Percentiles rank a stretch among this genome's conserved stretches.
These are phyloP conservation scores for Byssochlamys sp. DNA, from an alignment of 2,329 filamentous ascomycete species.

Conservation along the genomic window DNA sequence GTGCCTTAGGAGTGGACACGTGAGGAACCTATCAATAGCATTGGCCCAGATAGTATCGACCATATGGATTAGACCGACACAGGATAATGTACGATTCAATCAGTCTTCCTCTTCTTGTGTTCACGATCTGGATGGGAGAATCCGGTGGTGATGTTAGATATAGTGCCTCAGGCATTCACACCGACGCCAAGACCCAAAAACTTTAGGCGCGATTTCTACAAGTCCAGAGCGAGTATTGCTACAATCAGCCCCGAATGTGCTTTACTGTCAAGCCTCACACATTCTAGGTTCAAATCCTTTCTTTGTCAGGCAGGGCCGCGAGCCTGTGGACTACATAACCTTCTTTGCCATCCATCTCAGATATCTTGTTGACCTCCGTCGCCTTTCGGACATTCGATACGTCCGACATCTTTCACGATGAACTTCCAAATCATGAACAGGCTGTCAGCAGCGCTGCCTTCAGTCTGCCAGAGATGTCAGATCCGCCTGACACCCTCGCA, in stretches of 20 bases:
- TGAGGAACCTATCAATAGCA: too few species aligned
- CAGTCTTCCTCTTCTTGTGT: too few species aligned
- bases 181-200: constrained; percentile 7
- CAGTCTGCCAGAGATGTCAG: constrained; percentile 20
- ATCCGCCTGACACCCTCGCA: constrained; percentile 11
- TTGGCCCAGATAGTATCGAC: too few species aligned
- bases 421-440: constrained; percentile 23
- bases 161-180: neutral
- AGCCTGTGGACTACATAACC: neutral
- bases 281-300: neutral
- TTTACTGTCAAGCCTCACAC: neutral
- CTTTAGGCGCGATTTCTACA: neutral
- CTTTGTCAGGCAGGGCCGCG: neutral
- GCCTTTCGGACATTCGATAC: neutral
- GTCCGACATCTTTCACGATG: constrained; percentile 14
- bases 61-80: too few species aligned
- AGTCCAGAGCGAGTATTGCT: neutral
- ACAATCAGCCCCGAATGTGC: neutral
- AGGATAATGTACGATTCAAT: too few species aligned
- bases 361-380: neutral
- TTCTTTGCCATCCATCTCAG: neutral
- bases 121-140: neutral
- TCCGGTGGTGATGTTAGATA: neutral
- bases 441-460: constrained; percentile 23
- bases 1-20: too few species aligned